These are phyloP conservation scores for Melastoma candidum DNA, from an alignment of 441 rosid species.

Conservation along the genomic window DNA sequence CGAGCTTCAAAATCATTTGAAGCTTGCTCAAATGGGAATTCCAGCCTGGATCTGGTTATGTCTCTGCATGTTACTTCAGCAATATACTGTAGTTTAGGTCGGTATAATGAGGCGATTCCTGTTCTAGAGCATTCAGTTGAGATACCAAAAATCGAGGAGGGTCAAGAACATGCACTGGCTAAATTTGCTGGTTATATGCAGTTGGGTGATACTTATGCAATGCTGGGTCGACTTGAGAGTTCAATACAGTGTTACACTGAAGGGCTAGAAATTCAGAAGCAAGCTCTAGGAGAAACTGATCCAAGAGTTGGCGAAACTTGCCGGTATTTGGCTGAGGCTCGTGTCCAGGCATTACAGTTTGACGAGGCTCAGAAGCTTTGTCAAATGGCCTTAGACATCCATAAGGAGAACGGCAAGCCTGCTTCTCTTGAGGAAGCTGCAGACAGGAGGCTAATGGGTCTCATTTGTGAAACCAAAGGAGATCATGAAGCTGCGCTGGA, in stretches of 20 bases:
- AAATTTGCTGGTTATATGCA: constrained; percentile 68
- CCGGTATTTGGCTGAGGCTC: constrained; percentile 62
- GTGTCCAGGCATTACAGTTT: constrained; percentile 55
- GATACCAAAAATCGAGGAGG: constrained; percentile 39
- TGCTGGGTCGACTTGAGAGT: constrained; percentile 57
- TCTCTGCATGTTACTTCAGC: constrained; percentile 58
- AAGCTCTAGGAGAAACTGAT: constrained; percentile 46
- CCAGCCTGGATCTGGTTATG: constrained; percentile 51
- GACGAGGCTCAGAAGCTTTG: constrained; percentile 50
- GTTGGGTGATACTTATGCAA: constrained; percentile 65
- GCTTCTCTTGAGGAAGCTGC: constrained; percentile 57
- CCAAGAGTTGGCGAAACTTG: constrained; percentile 65
- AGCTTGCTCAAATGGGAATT: constrained; percentile 34
- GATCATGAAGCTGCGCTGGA: constrained; percentile 62
- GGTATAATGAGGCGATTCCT: constrained; percentile 49
- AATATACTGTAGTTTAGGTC: constrained; percentile 46
- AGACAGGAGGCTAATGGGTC: constrained; percentile 70
- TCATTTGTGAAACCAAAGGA: constrained; percentile 65
- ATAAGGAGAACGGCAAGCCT: constrained; percentile 37
- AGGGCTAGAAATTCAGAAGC: constrained; percentile 48
- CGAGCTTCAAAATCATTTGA: constrained; percentile 54
- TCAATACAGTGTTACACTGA: constrained; percentile 44
- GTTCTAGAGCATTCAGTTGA: constrained; percentile 42
- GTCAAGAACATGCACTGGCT: constrained; percentile 57
- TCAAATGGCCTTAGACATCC: constrained; percentile 47